Evolutionary conservation across 768 basidiomycete species (phyloP).

Genomic region (Polyporus arcularius): DNA sequence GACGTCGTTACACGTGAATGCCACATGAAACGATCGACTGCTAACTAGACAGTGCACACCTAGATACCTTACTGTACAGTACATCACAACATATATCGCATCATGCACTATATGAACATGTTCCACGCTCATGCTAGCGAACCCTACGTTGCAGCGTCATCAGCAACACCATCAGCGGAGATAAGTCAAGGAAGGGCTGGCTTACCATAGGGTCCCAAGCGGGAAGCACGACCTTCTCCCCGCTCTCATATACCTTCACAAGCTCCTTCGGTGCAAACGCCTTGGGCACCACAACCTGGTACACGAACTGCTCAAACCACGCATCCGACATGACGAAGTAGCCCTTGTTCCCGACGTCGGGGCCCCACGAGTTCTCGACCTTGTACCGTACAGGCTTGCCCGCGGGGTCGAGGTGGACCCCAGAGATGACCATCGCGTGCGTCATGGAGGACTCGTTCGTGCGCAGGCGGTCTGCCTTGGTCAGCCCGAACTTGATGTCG

Average conservation of each 20-base stretch:
- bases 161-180: too few species aligned
- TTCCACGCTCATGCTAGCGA: too few species aligned
- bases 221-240: slow-evolving; percentile 67
- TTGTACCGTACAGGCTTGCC: slow-evolving; percentile 89
- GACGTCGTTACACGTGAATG: too few species aligned
- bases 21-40: too few species aligned
- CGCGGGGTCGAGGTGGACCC: slow-evolving; percentile 77
- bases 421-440: slow-evolving; percentile 94
- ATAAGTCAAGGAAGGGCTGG: neutral
- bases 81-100: too few species aligned
- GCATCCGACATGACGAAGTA: slow-evolving; percentile 90
- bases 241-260: slow-evolving; percentile 74
- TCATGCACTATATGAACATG: too few species aligned
- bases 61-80: too few species aligned
- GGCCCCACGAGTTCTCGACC: slow-evolving; percentile 97
- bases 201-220: slow-evolving; percentile 90
- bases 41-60: too few species aligned
- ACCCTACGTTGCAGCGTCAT: too few species aligned
- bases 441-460: slow-evolving; percentile 90
- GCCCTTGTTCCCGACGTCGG: slow-evolving; percentile 74
- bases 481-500: slow-evolving; percentile 75
- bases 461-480: slow-evolving; percentile 83
- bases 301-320: slow-evolving; percentile 96
- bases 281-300: slow-evolving; percentile 90
- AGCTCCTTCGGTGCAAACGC: slow-evolving; percentile 78